phyloP scores from a whole-genome alignment of 148 eudicot species.

The Limonium bicolor region DNA sequence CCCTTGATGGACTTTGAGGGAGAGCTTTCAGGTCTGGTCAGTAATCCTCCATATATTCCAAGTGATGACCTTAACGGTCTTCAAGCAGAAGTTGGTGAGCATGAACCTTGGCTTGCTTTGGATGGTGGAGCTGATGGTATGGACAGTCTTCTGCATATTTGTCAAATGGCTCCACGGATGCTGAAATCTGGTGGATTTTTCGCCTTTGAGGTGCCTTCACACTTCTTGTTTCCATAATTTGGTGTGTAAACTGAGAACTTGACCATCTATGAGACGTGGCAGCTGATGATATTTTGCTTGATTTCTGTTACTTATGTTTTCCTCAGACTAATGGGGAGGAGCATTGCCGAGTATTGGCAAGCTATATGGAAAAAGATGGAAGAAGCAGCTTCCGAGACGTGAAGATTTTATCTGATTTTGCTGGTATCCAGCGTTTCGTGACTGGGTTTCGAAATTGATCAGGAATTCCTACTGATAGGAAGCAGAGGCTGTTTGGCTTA shows the following conservation, averaged over 20 bases:
- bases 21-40: conserved; percentile 58
- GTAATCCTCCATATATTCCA: conserved; percentile 97
- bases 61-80: conserved; percentile 52
- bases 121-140: conserved; percentile 75
- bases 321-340: conserved; percentile 79
- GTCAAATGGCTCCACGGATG: conserved; percentile 38
- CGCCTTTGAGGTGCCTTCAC: conserved; percentile 65
- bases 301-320: neutral
- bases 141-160: conserved; percentile 49
- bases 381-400: conserved; percentile 32
- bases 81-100: conserved; percentile 79
- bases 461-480: too few relatives aligned
- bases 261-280: conserved; percentile 5
- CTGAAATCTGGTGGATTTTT: conserved; percentile 84
- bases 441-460: conserved; percentile 33
- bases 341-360: conserved; percentile 58
- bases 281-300: neutral
- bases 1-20: conserved; percentile 56
- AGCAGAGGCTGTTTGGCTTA: too few relatives aligned
- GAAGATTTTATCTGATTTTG: conserved; percentile 55
- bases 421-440: conserved; percentile 62
- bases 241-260: too few relatives aligned
- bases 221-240: too few relatives aligned
- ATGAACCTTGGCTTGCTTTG: conserved; percentile 80
- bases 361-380: conserved; percentile 24